Percentiles rank a stretch among this genome's conserved stretches.
phyloP scores from a whole-genome alignment of 345 rosid genomes.

The Excoecaria agallocha region DNA sequence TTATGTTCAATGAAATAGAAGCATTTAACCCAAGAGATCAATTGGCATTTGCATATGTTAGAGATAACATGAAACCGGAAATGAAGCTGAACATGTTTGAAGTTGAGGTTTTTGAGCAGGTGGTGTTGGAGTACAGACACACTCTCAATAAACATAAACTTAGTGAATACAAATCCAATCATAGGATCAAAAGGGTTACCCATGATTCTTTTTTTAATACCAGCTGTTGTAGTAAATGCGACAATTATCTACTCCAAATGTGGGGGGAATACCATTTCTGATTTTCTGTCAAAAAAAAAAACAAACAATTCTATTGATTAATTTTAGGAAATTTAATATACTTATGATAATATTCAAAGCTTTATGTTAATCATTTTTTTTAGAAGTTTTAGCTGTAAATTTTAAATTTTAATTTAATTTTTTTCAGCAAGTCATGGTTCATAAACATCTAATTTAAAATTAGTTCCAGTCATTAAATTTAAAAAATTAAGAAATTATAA shows the following conservation, averaged over 20 bases:
- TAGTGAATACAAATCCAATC: neutral
- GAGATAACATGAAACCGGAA: slow-evolving; percentile 60
- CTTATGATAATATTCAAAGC: too few species aligned
- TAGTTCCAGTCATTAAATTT: too few species aligned
- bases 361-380: too few species aligned
- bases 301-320: too few species aligned
- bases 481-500: too few species aligned
- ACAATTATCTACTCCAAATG: slow-evolving; percentile 50
- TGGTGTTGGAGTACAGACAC: slow-evolving; percentile 66
- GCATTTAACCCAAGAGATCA: slow-evolving; percentile 87
- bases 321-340: too few species aligned
- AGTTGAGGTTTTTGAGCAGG: slow-evolving; percentile 71
- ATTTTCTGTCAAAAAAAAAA: slow-evolving; percentile 15
- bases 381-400: too few species aligned
- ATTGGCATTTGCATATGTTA: slow-evolving; percentile 68
- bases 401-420: too few species aligned
- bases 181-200: slow-evolving; percentile 23
- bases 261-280: slow-evolving; percentile 53
- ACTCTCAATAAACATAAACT: slow-evolving; percentile 40
- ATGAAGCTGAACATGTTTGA: slow-evolving; percentile 73
- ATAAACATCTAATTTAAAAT: too few species aligned
- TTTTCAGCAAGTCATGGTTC: too few species aligned
- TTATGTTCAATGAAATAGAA: slow-evolving; percentile 75
- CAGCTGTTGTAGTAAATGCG: slow-evolving; percentile 49
- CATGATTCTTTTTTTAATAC: slow-evolving; percentile 30